A percentile compares a stretch with the other conserved stretches of the same genome.
Evolutionary conservation across 306 rosid species (phyloP).

Genomic region (Vigna angularis): DNA sequence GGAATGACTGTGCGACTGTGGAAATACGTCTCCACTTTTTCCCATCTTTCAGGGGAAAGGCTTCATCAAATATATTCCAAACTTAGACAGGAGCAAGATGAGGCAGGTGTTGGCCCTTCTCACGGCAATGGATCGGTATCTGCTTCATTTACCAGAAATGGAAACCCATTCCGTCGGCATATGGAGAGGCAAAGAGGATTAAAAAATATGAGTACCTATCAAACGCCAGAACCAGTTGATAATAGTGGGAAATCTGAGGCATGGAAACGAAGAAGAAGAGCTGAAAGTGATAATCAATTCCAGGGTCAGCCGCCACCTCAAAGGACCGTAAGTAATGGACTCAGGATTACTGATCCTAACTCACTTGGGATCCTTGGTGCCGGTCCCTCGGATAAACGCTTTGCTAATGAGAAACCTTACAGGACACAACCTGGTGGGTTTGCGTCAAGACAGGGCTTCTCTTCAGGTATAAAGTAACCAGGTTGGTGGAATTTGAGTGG

Average conservation of each 20-base stretch:
- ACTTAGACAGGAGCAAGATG: slow-evolving; percentile 83
- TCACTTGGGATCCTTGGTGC: slow-evolving; percentile 97
- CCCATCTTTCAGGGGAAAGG: slow-evolving; percentile 96
- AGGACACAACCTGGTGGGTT: slow-evolving; percentile 71
- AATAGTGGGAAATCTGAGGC: slow-evolving; percentile 78
- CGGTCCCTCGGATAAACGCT: slow-evolving; percentile 82
- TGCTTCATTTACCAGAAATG: slow-evolving; percentile 65
- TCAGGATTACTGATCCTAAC: slow-evolving; percentile 69
- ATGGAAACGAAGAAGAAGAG: slow-evolving; percentile 91
- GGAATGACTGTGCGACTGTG: slow-evolving; percentile 97
- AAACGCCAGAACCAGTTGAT: slow-evolving; percentile 66
- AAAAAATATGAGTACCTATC: slow-evolving; percentile 54
- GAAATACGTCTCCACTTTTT: slow-evolving; percentile 96
- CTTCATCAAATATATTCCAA: slow-evolving; percentile 91
- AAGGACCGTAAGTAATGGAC: slow-evolving; percentile 63
- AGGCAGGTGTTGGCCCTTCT: slow-evolving; percentile 80
- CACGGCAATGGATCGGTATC: slow-evolving; percentile 66
- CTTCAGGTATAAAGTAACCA: slow-evolving; percentile 59
- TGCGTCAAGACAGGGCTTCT: slow-evolving; percentile 73
- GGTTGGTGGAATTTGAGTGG: slow-evolving; percentile 46
- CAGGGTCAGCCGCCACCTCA: slow-evolving; percentile 69
- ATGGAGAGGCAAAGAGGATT: slow-evolving; percentile 70
- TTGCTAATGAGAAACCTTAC: slow-evolving; percentile 66
- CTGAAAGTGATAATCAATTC: slow-evolving; percentile 67
- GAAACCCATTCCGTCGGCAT: slow-evolving; percentile 59